phyloP scores from a whole-genome alignment of 257 asterid species.

The Solanum virginianum region DNA sequence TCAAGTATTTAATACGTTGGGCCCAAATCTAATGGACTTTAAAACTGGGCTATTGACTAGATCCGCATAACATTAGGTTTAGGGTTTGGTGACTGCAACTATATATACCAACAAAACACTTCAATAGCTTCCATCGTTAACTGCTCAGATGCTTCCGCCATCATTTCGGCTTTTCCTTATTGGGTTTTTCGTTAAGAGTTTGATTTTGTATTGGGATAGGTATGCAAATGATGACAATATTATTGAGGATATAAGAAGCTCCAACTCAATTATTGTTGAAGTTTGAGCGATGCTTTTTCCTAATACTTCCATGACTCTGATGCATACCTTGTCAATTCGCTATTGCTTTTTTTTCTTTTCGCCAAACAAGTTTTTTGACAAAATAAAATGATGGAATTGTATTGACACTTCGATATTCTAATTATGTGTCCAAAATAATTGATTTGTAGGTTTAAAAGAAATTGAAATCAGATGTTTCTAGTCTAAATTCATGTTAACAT shows the following conservation, averaged over 20 bases:
- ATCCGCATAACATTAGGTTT: neutral
- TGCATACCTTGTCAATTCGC: neutral
- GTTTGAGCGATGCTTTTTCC: constrained; percentile 14
- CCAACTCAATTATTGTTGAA: neutral
- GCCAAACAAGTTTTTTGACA: too few species aligned
- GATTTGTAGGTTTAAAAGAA: neutral
- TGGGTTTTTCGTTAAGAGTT: neutral
- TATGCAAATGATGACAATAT: constrained; percentile 23
- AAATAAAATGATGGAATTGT: neutral
- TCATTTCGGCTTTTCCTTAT: too few species aligned
- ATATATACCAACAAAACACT: neutral
- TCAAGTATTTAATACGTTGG: too few species aligned
- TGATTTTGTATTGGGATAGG: neutral
- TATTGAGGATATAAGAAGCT: constrained; percentile 9
- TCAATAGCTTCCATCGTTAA: too few species aligned
- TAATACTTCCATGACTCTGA: constrained; percentile 42
- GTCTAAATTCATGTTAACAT: neutral
- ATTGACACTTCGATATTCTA: neutral
- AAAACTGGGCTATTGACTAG: neutral
- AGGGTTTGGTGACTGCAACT: neutral
- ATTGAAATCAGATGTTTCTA: neutral
- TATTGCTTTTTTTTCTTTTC: too few species aligned
- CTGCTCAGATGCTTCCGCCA: too few species aligned
- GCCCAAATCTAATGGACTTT: neutral
- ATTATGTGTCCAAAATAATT: neutral